Percentiles rank a stretch among this genome's conserved stretches.
These are phyloP conservation scores for Limonium bicolor DNA, from an alignment of 148 eudicot species.

Conservation along the genomic window DNA sequence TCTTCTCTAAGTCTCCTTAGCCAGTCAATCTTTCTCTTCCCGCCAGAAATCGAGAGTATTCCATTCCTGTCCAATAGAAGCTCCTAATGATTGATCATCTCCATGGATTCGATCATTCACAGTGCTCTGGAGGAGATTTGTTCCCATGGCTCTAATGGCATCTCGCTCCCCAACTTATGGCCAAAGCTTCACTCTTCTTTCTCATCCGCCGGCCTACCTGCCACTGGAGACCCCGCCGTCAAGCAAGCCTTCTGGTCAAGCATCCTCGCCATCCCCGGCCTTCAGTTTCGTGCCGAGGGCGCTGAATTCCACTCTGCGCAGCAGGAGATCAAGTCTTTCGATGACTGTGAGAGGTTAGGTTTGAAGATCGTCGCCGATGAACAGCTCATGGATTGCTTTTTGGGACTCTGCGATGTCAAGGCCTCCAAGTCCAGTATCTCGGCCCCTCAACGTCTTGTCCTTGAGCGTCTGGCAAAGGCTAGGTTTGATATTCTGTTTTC, in stretches of 20 bases:
- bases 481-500: no score
- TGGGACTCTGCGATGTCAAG: conserved; percentile 57
- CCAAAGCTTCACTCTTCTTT: conserved; percentile 30
- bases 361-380: conserved; percentile 53
- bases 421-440: conserved; percentile 32
- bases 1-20: no score
- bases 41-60: no score
- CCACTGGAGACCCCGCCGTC: conserved; percentile 25
- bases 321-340: conserved; percentile 14
- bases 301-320: conserved; percentile 12
- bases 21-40: no score
- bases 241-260: conserved; percentile 58
- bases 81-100: no score
- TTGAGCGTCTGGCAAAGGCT: conserved; percentile 67
- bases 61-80: no score
- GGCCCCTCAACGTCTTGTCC: conserved; percentile 29
- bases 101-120: conserved; percentile 54
- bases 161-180: conserved; percentile 41
- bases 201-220: conserved; percentile 31
- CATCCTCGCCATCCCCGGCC: conserved; percentile 40
- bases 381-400: conserved; percentile 36
- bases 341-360: conserved; percentile 38
- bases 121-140: conserved; percentile 64
- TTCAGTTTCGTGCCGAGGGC: conserved; percentile 18
- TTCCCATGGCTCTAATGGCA: conserved; percentile 32